Percentiles rank a stretch among this genome's conserved stretches.
phyloP scores from a whole-genome alignment of 2,329 filamentous ascomycete genomes.

The Fusarium tjaetaba region DNA sequence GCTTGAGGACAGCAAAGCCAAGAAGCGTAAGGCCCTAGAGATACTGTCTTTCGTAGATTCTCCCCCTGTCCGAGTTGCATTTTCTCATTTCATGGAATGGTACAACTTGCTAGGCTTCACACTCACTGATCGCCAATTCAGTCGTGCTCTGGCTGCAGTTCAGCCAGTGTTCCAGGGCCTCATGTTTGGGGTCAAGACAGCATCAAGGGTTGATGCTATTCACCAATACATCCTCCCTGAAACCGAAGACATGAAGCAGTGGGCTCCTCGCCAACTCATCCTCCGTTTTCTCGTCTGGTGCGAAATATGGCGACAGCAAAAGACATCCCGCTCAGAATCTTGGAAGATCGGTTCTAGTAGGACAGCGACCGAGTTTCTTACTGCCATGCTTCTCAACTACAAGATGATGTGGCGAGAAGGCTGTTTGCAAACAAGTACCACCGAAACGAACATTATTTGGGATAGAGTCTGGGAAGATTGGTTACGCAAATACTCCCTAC shows the following conservation, averaged over 20 bases:
- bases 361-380: slow-evolving; percentile 35
- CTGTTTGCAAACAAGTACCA: slow-evolving; percentile 21
- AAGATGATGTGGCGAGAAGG: slow-evolving; percentile 32
- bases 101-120: not conserved
- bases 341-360: slow-evolving; percentile 35
- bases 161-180: slow-evolving; percentile 21
- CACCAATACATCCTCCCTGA: slow-evolving; percentile 20
- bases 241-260: not conserved
- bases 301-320: slow-evolving; percentile 42
- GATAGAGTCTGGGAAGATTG: slow-evolving; percentile 46
- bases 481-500: slow-evolving; percentile 39
- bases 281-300: slow-evolving; percentile 40
- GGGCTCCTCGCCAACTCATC: slow-evolving; percentile 25
- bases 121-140: slow-evolving; percentile 2
- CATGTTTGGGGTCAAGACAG: slow-evolving; percentile 32
- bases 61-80: slow-evolving; percentile 40
- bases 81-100: slow-evolving; percentile 25
- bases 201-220: not conserved
- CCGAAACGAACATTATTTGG: slow-evolving; percentile 20
- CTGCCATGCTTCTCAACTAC: slow-evolving; percentile 38
- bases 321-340: slow-evolving; percentile 21
- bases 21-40: slow-evolving; percentile 19
- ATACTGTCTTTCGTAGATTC: slow-evolving; percentile 41
- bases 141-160: slow-evolving; percentile 7
- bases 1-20: not conserved